Percentiles rank a stretch among this genome's conserved stretches.
phyloP scores from a whole-genome alignment of 768 basidiomycete species.

The Dioszegia aurantiaca region DNA sequence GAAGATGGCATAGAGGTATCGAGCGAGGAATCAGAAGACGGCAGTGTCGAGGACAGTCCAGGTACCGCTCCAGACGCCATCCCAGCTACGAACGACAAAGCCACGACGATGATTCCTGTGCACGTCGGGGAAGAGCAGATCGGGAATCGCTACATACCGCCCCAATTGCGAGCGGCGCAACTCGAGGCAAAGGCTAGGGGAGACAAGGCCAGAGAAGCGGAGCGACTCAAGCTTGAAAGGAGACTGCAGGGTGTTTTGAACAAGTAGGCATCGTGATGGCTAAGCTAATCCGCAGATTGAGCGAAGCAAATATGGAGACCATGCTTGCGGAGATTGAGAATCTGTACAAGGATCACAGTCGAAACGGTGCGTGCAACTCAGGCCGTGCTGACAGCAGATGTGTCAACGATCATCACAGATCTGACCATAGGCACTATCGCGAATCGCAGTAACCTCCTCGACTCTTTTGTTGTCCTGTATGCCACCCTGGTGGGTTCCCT shows the following conservation, averaged over 20 bases:
- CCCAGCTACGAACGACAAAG: background rate
- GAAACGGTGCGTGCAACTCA: conserved; percentile 63
- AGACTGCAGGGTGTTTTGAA: conserved; percentile 86
- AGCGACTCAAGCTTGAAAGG: conserved; percentile 62
- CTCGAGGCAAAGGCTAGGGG: conserved; percentile 52
- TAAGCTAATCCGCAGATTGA: conserved; percentile 61
- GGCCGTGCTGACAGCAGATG: conserved; percentile 58
- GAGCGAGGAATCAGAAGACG: conserved; percentile 22
- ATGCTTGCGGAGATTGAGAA: conserved; percentile 73
- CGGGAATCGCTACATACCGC: conserved; percentile 75
- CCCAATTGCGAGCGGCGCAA: conserved; percentile 61
- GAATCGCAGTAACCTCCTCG: conserved; percentile 73
- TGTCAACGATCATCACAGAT: conserved; percentile 71
- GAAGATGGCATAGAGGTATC: conserved; percentile 40
- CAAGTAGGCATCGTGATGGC: conserved; percentile 57
- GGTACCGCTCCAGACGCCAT: background rate
- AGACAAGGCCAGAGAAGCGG: conserved; percentile 51
- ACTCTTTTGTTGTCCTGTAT: conserved; percentile 84
- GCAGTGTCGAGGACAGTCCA: conserved; percentile 16
- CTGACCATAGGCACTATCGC: conserved; percentile 77
- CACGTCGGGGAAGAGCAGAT: conserved; percentile 21
- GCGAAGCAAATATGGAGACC: conserved; percentile 77
- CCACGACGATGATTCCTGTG: background rate
- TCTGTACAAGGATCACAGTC: conserved; percentile 69
- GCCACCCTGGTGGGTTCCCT: conserved; percentile 79